These are phyloP conservation scores for Backusella psychrophila DNA, from an alignment of 192 early-diverging fungal genomes.

Conservation along the genomic window DNA sequence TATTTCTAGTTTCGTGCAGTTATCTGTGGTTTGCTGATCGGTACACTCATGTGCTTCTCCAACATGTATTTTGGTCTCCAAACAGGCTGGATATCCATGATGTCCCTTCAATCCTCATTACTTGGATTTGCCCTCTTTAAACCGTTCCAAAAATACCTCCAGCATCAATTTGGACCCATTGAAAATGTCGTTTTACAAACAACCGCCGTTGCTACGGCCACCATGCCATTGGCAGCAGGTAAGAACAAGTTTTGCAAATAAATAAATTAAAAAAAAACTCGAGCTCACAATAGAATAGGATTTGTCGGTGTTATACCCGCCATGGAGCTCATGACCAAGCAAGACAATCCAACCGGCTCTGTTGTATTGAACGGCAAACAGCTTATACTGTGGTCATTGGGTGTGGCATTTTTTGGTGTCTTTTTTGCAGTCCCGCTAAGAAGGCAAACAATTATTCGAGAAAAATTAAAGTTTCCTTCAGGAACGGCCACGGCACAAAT, in stretches of 20 bases:
- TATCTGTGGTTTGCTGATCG: conserved; percentile 62
- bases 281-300: conserved; percentile 24
- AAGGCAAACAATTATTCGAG: conserved; percentile 72
- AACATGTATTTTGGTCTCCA: conserved; percentile 90
- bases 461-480: conserved; percentile 85
- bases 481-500: conserved; percentile 85
- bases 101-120: conserved; percentile 71
- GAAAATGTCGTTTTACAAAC: conserved; percentile 88
- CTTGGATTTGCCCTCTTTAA: conserved; percentile 80
- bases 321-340: conserved; percentile 59
- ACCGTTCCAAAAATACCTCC: conserved; percentile 43
- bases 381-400: conserved; percentile 73
- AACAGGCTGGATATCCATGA: conserved; percentile 79
- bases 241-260: background rate
- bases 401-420: conserved; percentile 82
- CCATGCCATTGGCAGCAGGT: conserved; percentile 76
- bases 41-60: conserved; percentile 71
- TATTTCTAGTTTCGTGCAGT: conserved; percentile 45
- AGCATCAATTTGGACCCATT: conserved; percentile 63
- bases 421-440: conserved; percentile 85
- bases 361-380: conserved; percentile 45
- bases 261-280: background rate
- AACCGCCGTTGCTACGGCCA: conserved; percentile 78
- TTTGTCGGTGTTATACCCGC: conserved; percentile 87
- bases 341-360: conserved; percentile 55